A percentile compares a stretch with the other conserved stretches of the same genome.
Conservation (phyloP, 306 rosid genomes). For the Quercus rubra region DNA sequence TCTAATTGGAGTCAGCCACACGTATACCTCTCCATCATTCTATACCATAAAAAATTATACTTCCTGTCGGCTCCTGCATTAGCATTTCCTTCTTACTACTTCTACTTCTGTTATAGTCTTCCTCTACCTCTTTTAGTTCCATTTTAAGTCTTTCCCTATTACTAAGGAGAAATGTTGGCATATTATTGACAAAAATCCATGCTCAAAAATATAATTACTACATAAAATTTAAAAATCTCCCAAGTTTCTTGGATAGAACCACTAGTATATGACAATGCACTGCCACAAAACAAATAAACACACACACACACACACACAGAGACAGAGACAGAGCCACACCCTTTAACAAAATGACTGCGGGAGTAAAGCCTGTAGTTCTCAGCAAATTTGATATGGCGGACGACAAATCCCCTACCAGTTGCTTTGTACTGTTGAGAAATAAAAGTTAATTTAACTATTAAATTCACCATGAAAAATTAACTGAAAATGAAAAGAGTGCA, state of each 20-base stretch:
- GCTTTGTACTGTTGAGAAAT: slow-evolving; percentile 78
- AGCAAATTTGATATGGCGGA: slow-evolving; percentile 83
- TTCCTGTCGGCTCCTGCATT: no score
- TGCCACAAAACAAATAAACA: background rate
- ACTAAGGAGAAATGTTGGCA: background rate
- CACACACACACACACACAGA: background rate
- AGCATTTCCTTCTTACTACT: no score
- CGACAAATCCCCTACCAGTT: slow-evolving; percentile 96
- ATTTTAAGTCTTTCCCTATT: no score
- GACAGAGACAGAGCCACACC: slow-evolving; percentile 43
- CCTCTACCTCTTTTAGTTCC: no score
- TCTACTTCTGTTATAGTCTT: no score
- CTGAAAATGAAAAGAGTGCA: background rate
- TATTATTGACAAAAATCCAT: background rate
- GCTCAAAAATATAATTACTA: background rate
- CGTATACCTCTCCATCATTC: no score
- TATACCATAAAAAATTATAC: no score
- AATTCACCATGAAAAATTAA: background rate
- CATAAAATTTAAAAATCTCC: no score
- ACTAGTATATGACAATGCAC: background rate
- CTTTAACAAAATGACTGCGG: slow-evolving; percentile 97
- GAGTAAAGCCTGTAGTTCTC: slow-evolving; percentile 95
- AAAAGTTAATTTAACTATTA: slow-evolving; percentile 12
- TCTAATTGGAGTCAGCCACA: no score
- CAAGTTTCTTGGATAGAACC: background rate